Percentiles rank a stretch among this genome's conserved stretches.
Conservation (phyloP, 768 basidiomycete species). For the Hypsizygus marmoreus region DNA sequence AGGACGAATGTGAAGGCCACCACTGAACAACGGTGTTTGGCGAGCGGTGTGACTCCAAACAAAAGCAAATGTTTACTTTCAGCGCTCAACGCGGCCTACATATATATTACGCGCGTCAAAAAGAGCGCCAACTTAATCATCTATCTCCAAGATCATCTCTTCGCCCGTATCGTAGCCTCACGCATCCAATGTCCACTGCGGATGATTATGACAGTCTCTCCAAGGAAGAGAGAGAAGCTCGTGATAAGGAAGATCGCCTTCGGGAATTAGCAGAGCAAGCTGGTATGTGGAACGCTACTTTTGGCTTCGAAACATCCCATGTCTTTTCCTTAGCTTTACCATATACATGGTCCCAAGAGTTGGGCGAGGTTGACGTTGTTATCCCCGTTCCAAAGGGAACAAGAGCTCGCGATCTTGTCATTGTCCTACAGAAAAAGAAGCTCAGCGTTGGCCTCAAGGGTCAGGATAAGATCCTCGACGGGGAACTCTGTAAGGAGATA, state of each 20-base stretch:
- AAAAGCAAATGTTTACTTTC: slow-evolving; percentile 10
- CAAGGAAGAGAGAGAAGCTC: slow-evolving; percentile 71
- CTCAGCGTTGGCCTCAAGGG: slow-evolving; percentile 86
- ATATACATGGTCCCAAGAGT: slow-evolving; percentile 88
- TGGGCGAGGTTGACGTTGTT: slow-evolving; percentile 82
- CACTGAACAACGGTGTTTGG: slow-evolving; percentile 11
- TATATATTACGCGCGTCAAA: too few relatives aligned
- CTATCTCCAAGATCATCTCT: too few relatives aligned
- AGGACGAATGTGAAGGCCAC: background rate
- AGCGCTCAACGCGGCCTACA: too few relatives aligned
- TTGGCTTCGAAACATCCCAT: slow-evolving; percentile 22
- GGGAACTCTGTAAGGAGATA: slow-evolving; percentile 90
- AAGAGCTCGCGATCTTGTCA: slow-evolving; percentile 69
- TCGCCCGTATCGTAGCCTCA: too few relatives aligned
- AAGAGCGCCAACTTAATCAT: too few relatives aligned
- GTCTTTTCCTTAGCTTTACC: slow-evolving; percentile 64
- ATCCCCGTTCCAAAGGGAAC: slow-evolving; percentile 89
- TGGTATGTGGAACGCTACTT: slow-evolving; percentile 49
- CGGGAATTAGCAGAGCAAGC: slow-evolving; percentile 83
- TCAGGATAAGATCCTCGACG: slow-evolving; percentile 81
- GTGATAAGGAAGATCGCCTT: slow-evolving; percentile 67
- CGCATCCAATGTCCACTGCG: slow-evolving; percentile 25
- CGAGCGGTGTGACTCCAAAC: slow-evolving; percentile 4
- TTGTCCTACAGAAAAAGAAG: slow-evolving; percentile 80
- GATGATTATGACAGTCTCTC: slow-evolving; percentile 77